Evolutionary conservation across 2,329 filamentous ascomycete species (phyloP), one percentile per base, ranked within the genome.

Genomic region (Bipolaris victoriae): DNA sequence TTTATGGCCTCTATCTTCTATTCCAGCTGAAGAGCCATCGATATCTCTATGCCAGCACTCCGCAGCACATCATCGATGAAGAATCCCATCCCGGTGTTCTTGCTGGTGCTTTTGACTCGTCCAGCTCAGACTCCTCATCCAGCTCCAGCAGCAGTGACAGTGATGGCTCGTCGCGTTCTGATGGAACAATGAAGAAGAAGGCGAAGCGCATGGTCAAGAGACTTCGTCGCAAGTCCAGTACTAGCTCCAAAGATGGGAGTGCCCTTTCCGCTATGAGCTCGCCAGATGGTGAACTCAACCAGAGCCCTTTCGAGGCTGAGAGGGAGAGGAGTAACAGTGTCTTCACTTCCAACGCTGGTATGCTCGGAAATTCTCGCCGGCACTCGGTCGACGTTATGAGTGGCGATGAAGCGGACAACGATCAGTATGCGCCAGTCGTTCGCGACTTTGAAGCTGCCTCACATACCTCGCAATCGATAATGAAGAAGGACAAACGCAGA

Each of bases 11-110:
- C 16, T 97, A 96, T 72, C 84, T 97, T 33, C 72, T 96, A 18
- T 97, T 97, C 77, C 92, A 96, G 79, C 85, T 97, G 59, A 96
- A 96, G 77, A 95, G 92, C 1, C 92, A 97, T 73, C 85, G 91
- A 7, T 96, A 96, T 78, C 88, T 97, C 81, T 96, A 97, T 67
- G 90, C 92, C 90, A 76, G 92, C 64, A 97, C 91, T 5, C 93
- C 93, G 9, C 92, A 97, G 78, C 89, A 93, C 67, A 90, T 96
- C 58, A 95, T 97, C 62, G 93, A 97, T 66, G 92, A 95, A 68
- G 93, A 97, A 74, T 88, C 91, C 0, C 89, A 91, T 44, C 93
- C 93, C 20, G 93, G 93, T 62, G 88, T 95, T 0, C 84, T 93
- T 11, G 90, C 90, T 16, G 90, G 90, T 31, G 91, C 94, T 77